Evolutionary conservation across 306 rosid genomes (phyloP).

Genomic region (Citrullus colocynthis): DNA sequence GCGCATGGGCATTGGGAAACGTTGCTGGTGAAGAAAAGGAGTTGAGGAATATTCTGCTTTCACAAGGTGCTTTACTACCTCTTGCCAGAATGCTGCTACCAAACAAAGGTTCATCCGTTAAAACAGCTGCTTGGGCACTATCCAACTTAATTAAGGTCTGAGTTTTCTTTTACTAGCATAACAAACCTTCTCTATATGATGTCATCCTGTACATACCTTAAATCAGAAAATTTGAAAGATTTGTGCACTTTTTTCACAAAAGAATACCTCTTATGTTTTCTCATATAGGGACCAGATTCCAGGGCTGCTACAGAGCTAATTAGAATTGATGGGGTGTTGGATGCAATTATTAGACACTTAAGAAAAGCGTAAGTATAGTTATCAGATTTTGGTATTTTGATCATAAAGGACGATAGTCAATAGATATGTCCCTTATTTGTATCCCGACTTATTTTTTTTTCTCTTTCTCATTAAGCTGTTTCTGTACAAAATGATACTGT

Average conservation of each 20-base stretch:
- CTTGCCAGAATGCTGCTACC: constrained; percentile 93
- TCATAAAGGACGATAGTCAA: neutral
- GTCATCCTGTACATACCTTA: neutral
- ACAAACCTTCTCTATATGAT: neutral
- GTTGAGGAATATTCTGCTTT: constrained; percentile 66
- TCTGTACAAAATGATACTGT: neutral
- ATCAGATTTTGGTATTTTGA: neutral
- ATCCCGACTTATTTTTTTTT: neutral
- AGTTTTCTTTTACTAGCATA: neutral
- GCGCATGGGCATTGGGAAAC: constrained; percentile 94
- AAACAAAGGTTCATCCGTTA: constrained; percentile 71
- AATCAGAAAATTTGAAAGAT: neutral
- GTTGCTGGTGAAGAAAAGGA: constrained; percentile 96
- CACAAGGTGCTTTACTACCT: constrained; percentile 81
- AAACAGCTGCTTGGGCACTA: constrained; percentile 97
- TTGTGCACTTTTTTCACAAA: constrained; percentile 1
- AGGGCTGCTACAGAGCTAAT: constrained; percentile 75
- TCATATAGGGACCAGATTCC: constrained; percentile 73
- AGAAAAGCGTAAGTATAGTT: constrained; percentile 60
- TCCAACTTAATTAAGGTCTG: constrained; percentile 93
- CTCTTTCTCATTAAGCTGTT: neutral
- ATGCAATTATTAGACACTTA: constrained; percentile 68
- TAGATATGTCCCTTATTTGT: neutral
- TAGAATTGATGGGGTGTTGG: constrained; percentile 72
- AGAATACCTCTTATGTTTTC: constrained; percentile 17